A percentile compares a stretch with the other conserved stretches of the same genome.
Evolutionary conservation across 169 alveolate genomes (phyloP).

Genomic region (Plasmodium gaboni): DNA sequence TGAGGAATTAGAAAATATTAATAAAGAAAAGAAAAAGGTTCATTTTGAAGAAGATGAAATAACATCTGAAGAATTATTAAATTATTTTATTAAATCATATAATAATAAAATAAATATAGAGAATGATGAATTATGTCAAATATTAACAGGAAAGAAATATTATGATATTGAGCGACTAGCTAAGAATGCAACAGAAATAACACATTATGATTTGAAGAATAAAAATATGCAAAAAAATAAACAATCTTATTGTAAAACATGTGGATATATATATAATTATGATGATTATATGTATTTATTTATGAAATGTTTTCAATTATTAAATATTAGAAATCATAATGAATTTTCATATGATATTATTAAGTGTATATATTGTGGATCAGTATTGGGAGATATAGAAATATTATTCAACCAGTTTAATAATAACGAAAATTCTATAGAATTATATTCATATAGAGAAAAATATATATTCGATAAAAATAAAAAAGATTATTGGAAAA

Average conservation of each 20-base stretch:
- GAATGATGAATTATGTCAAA: conserved; percentile 67
- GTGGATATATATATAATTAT: conserved; percentile 72
- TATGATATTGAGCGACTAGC: conserved; percentile 59
- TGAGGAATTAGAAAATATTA: not conserved
- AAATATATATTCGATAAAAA: conserved; percentile 82
- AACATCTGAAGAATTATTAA: conserved; percentile 31
- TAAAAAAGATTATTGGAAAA: conserved; percentile 85
- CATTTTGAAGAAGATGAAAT: conserved; percentile 32
- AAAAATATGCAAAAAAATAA: conserved; percentile 63
- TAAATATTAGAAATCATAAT: conserved; percentile 3
- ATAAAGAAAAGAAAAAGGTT: conserved; percentile 36
- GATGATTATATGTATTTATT: conserved; percentile 67
- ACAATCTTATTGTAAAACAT: conserved; percentile 33
- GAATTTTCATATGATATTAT: conserved; percentile 21
- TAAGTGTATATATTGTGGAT: conserved; percentile 66
- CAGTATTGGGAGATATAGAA: conserved; percentile 27
- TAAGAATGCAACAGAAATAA: conserved; percentile 52
- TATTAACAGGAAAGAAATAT: conserved; percentile 70
- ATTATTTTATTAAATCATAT: conserved; percentile 27
- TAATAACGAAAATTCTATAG: conserved; percentile 65
- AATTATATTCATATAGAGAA: conserved; percentile 82
- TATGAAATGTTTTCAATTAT: conserved; percentile 21
- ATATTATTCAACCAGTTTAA: conserved; percentile 15
- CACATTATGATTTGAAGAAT: conserved; percentile 24
- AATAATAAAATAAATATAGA: conserved; percentile 59